A percentile compares a stretch with the other conserved stretches of the same genome.
Evolutionary conservation across 73 alveolate species (phyloP).

Genomic region (Tetrahymena malaccensis): DNA sequence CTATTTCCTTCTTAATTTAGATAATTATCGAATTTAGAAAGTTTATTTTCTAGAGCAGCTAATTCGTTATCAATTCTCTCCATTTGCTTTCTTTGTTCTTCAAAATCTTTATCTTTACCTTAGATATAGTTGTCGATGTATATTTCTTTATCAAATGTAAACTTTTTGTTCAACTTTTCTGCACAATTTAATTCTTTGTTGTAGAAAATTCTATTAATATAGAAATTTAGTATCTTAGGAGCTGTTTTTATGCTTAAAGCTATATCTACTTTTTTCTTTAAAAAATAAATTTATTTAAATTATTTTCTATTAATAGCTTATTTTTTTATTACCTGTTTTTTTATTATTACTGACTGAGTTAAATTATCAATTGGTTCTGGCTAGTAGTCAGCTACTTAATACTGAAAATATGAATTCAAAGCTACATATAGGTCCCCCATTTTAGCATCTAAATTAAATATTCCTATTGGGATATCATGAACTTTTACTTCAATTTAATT

Average conservation of each 20-base stretch:
- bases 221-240: background rate
- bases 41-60: background rate
- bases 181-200: background rate
- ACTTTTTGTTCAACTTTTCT: background rate
- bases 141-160: background rate
- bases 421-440: background rate
- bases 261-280: background rate
- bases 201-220: background rate
- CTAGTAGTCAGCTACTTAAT: background rate
- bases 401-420: background rate
- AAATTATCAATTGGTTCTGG: background rate
- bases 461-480: background rate
- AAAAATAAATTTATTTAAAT: background rate
- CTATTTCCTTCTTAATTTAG: background rate
- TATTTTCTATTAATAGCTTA: background rate
- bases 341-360: background rate
- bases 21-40: background rate
- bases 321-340: background rate
- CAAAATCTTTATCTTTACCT: background rate
- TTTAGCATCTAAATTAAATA: background rate
- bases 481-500: background rate
- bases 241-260: background rate
- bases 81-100: background rate
- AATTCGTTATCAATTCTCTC: background rate
- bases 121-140: background rate